Evolutionary conservation across 2,329 filamentous ascomycete genomes (phyloP).

Genomic region (Neofusicoccum cordaticola): DNA sequence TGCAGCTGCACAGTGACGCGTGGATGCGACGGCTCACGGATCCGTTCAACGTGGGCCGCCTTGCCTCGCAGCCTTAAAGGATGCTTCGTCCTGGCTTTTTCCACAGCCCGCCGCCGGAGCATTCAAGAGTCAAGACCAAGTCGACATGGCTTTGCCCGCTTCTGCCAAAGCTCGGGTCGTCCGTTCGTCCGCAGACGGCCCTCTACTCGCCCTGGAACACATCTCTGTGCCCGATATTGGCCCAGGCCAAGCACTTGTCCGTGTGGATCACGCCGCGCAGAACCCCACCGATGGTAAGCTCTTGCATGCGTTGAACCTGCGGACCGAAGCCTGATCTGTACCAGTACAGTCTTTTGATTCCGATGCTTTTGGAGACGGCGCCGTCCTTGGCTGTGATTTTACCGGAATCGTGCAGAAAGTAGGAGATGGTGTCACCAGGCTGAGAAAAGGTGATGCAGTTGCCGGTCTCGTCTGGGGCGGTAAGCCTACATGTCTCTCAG

Average conservation of each 20-base stretch:
- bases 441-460: conserved; percentile 26
- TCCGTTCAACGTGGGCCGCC: no score
- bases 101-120: no score
- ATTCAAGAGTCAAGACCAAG: neutral
- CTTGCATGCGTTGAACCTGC: no score
- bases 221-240: neutral
- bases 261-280: conserved; percentile 21
- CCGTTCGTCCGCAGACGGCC: neutral
- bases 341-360: conserved; percentile 23
- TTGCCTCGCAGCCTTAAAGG: no score
- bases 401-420: conserved; percentile 35
- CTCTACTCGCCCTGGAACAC: neutral
- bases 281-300: conserved; percentile 25
- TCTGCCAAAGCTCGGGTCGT: neutral
- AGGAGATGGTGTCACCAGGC: conserved; percentile 29
- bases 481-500: conserved; percentile 23
- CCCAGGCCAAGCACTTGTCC: conserved; percentile 20
- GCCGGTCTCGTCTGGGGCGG: conserved; percentile 34
- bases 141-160: neutral
- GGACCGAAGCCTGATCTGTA: neutral
- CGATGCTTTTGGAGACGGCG: conserved; percentile 38
- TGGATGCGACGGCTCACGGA: no score
- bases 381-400: conserved; percentile 41
- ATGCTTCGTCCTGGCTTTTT: no score
- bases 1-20: no score